Evolutionary conservation across 495 filamentous ascomycete genomes (phyloP), one percentile per base, ranked within the genome.

Genomic region (Oleoguttula mirabilis): DNA sequence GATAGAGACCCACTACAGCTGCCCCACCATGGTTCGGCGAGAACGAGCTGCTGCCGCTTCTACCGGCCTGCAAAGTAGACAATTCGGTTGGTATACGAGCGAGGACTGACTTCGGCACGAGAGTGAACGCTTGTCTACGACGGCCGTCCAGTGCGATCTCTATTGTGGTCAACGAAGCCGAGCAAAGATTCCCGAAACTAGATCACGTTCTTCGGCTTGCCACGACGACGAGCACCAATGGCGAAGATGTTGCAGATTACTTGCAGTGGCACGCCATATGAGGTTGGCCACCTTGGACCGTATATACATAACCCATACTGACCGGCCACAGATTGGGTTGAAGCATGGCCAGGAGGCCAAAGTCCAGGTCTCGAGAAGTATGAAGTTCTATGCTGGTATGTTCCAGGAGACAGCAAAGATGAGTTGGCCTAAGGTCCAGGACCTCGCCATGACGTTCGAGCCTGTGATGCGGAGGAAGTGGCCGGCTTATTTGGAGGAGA

Each of bases 401-500:
- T 78, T 78, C 60, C 48, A 64, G 36, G 41, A 65, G 21, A 70
- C 63, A 8, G 60, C 65, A 17, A 62, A 61, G 16, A 53, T 74
- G 47, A 52, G 60, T 25, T 78, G 74, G 74, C 28, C 51, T 1
- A 52, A 66, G 15, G 73, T 73, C 5, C 63, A 59, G 21, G 41
- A 60, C 4, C 55, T 64, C 4, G 68, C 70, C 6, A 55, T 58
- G 35, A 58, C 63, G 15, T 76, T 75, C 41, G 58, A 67, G 32
- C 50, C 61, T 1, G 45, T 63, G 2, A 48, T 73, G 3, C 32
- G 48, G 41, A 39, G 41, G 6, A 49, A 62, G 20, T 68, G 66
- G 41, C 69, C 73, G 0, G 54, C 66, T 12, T 60, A 76, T 31
- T 52, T 68, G 4, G 52, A 55, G 8, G 75, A 80, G 49, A 76